phyloP scores from a whole-genome alignment of 2,329 filamentous ascomycete genomes.

The Akanthomyces uredinophilus region DNA sequence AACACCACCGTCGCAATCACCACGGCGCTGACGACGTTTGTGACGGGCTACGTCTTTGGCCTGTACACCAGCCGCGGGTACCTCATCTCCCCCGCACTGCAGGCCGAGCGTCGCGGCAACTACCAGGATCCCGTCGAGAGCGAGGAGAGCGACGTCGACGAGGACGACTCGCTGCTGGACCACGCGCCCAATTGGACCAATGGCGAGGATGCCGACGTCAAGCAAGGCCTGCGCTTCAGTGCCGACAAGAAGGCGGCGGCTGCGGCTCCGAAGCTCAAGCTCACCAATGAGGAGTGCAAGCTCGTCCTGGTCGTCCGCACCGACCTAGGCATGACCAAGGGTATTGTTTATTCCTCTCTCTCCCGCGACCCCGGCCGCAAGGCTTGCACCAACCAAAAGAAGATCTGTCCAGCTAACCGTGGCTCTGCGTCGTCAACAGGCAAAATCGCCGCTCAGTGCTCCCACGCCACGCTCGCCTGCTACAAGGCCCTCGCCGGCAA shows the following conservation, averaged over 20 bases:
- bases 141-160: conserved; percentile 63
- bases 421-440: conserved; percentile 45
- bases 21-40: conserved; percentile 66
- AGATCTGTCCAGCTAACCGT: background rate
- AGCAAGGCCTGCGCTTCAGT: conserved; percentile 46
- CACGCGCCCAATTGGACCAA: conserved; percentile 66
- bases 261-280: conserved; percentile 28
- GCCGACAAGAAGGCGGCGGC: conserved; percentile 20
- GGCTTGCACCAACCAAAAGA: no score
- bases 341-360: conserved; percentile 40
- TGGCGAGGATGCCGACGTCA: conserved; percentile 52
- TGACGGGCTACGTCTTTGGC: conserved; percentile 77
- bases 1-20: conserved; percentile 60
- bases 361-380: no score
- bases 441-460: conserved; percentile 94
- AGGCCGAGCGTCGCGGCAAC: conserved; percentile 51
- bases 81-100: conserved; percentile 51
- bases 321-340: conserved; percentile 96
- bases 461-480: conserved; percentile 94
- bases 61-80: conserved; percentile 63
- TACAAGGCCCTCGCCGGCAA: conserved; percentile 73
- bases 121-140: conserved; percentile 59
- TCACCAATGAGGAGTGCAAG: conserved; percentile 77
- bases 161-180: conserved; percentile 53
- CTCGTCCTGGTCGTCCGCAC: conserved; percentile 87